A percentile compares a stretch with the other conserved stretches of the same genome.
phyloP scores from a whole-genome alignment of 345 rosid species.

The Sisymbrium altissimum region DNA sequence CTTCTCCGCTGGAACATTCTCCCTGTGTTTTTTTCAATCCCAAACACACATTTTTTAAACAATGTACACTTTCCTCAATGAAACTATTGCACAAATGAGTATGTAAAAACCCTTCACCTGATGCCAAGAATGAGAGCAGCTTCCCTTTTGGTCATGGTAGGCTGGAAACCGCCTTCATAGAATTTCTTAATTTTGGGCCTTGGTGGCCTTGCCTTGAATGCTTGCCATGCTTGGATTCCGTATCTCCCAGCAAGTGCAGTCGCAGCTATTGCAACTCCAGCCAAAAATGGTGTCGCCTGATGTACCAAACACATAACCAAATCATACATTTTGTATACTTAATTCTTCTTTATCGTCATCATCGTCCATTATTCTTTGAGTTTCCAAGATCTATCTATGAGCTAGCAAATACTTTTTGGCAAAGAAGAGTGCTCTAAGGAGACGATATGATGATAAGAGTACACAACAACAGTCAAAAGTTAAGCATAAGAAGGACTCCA shows the following conservation, averaged over 20 bases:
- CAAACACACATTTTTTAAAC: background rate
- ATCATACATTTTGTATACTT: background rate
- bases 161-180: conserved; percentile 76
- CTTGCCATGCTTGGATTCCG: conserved; percentile 90
- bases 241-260: conserved; percentile 81
- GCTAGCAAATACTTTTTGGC: background rate
- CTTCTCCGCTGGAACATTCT: conserved; percentile 57
- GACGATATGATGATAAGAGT: too few species aligned
- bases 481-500: too few species aligned
- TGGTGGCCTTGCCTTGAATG: conserved; percentile 66
- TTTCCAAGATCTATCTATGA: background rate
- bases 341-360: background rate
- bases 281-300: conserved; percentile 77
- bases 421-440: background rate
- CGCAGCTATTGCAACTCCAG: conserved; percentile 80
- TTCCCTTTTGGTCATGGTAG: conserved; percentile 73
- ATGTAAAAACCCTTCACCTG: conserved; percentile 34
- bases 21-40: conserved; percentile 42
- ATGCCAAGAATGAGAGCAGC: conserved; percentile 77
- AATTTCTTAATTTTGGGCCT: conserved; percentile 52
- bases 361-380: background rate
- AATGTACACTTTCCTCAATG: background rate
- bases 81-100: background rate
- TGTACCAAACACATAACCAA: conserved; percentile 10
- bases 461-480: too few species aligned